Base-by-base conservation (phyloP, 768 basidiomycete species). In the Amanita jacksonii region DNA sequence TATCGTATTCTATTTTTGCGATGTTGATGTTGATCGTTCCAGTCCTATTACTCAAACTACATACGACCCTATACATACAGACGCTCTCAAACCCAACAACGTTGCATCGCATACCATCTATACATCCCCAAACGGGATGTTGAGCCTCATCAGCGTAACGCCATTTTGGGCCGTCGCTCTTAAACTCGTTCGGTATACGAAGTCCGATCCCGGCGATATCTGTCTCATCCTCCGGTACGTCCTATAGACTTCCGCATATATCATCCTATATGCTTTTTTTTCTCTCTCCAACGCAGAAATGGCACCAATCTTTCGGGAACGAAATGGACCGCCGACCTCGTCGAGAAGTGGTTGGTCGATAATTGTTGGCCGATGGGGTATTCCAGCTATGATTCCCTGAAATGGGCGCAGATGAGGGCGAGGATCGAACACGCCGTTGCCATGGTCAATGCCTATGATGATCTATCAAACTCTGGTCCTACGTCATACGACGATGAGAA, bases 141-240 rank as follows among this genome's bases (percentile, higher is more conserved):
- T 86, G 40, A 56, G 55, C 0, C 60, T 77, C 38, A 60, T 84
- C 53, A 76, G 73, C 48, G 80, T 85, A 2, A 74, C 78, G 20
- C 82, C 81, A 46, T 74, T 76, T 48, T 85, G 83, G 83, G 73
- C 75, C 1, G 73, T 85, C 32, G 77, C 81, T 2, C 72, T 85
- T 52, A 85, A 85, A 56, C 67, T 85, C 8, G 79, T 81, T 15
- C 69, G 83, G 5, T 85, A 80, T 56, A 62, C 69, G 30, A 73
- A 74, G 41, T 68, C 72, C 48, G 83, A 85, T 57, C 73, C 78
- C 1, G 66, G 57, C 1, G 82, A 85, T 57, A 80, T 84, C 46
- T 77, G 76, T 37, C 64, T 79, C n/a, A 66, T 84, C 33, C 67
- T 85, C n/a, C 69, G 72, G 57, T 76, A 66, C 53, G 77, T 34